Conservation (phyloP, 2,329 filamentous ascomycete genomes). For the Sporothrix schenckii region DNA sequence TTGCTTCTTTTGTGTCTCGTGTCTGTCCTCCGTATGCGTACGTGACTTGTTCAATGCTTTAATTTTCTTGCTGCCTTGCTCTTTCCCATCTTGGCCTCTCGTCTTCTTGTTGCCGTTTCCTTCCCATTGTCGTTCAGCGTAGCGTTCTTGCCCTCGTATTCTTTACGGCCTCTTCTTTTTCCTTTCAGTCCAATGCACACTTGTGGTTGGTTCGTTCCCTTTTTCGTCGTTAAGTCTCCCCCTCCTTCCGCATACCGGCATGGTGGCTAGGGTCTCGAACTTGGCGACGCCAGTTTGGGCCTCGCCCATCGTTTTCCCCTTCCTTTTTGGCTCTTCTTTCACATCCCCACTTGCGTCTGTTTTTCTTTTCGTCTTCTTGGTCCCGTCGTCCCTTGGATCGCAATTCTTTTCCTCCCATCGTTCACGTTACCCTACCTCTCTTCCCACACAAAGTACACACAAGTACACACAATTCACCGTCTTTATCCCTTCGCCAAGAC, state of each 20-base stretch:
- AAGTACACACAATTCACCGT: not conserved
- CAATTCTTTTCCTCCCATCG: not conserved
- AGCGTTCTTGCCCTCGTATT: conserved; percentile 17
- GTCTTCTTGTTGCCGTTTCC: not conserved
- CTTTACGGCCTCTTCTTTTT: not conserved
- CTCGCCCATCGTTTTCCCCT: conserved; percentile 12
- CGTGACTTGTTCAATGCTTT: not conserved
- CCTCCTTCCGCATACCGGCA: conserved; percentile 4
- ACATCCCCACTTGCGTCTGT: not conserved
- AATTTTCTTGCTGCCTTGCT: conserved; percentile 9
- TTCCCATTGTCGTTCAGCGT: not conserved
- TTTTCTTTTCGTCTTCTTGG: not conserved
- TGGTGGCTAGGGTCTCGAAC: not conserved
- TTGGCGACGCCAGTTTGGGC: not conserved
- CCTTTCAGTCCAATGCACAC: not conserved
- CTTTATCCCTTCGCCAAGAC: conserved; percentile 20
- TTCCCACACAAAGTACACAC: not conserved
- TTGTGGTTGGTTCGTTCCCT: conserved; percentile 4
- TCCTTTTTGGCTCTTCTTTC: not conserved
- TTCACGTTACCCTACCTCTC: conserved; percentile 8
- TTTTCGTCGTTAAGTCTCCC: conserved; percentile 2
- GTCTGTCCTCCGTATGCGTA: too few species aligned
- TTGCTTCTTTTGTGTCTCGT: not conserved
- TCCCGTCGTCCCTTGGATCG: not conserved
- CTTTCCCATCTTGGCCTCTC: not conserved